Base-by-base conservation (phyloP, 176 grass and related monocot species). In the Leersia perrieri region DNA sequence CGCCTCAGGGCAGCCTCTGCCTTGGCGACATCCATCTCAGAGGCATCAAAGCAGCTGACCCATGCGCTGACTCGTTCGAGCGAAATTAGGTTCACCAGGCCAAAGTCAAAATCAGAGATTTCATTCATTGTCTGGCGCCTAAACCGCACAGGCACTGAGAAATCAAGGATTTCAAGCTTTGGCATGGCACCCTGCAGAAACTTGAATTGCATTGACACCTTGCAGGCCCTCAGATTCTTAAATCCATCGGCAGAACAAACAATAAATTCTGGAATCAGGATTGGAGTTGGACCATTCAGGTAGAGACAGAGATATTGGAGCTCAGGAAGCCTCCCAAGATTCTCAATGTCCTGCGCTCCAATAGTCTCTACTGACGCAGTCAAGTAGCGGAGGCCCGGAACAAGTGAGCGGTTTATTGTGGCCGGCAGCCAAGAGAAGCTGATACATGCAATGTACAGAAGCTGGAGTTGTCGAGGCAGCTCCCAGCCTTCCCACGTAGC, bases 391-490 rank as follows among this genome's bases (percentile, higher is more conserved):
- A n/a, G n/a, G n/a, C n/a, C n/a, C n/a, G n/a, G 12, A 79, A 67
- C 2, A 23, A 10, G 1, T 0, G 11, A 61, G 4, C 16, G 23
- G n/a, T 70, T 33, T 2, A 81, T 32, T 67, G 66, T 70, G 0
- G 0, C 25, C 0, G 66, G 79, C 34, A 72, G 27, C 3, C 1
- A 7, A 4, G 15, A 31, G 49, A 60, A 36, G 34, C 3, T 36
- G 34, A 81, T 12, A 0, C 0, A 40, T 0, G 0, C 0, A 0
- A 0, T 1, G 1, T 5, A 0, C 0, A 0, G 57, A 69, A 30
- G 1, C 0, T 0, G 49, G 0, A 81, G 51, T 3, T 31, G 16
- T 22, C 12, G 79, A 42, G 66, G 4, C 5, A 25, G 26, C 25
- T 32, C 68, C 79, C 66, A 81, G 35, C 25, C 13, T 9, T 14